Evolutionary conservation across 805 yeast genomes (phyloP), one percentile per base, ranked within the genome.

Genomic region (Candida broadrunensis): DNA sequence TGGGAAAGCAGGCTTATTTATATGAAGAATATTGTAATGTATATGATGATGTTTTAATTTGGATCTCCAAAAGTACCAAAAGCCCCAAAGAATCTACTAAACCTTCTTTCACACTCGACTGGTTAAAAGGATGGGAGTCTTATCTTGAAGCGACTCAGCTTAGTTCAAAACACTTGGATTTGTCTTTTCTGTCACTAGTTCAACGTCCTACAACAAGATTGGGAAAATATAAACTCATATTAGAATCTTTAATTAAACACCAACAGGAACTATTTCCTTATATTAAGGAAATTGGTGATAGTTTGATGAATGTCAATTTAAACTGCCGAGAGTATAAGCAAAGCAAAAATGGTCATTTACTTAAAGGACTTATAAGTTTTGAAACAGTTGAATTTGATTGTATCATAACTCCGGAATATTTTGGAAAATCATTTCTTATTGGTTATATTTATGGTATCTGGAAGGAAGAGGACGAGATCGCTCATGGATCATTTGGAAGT

Each of bases 191-290:
- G 24, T 78, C 84, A 0, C 62, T 80, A 45, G 56, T 77, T 21
- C 81, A 78, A 48, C 71, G 69, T 55, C 85, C 86, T 3, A 63
- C 77, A 9, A 56, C 72, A 31, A 56, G 85, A 46, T 60, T 75
- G 7, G 56, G 72, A 3, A 76, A 77, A 47, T 79, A 80, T 50
- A 65, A 70, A 39, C 58, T 80, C 26, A 65, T 80, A n/a, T 47
- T 77, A n/a, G 75, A 73, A 23, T 60, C 74, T 3, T 14, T 43
- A 14, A 26, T 15, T 19, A 36, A 46, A 29, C 6, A 12, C 19
- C 19, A 23, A 35, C 33, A 15, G 18, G 12, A 16, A n/a, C 46
- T 74, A 30, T 38, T 54, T 7, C 63, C 67, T 27, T 50, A 60
- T 33, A 53, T 65, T 21, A 34, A 25, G 14, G 23, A 30, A 14